Percentiles rank a stretch among this genome's conserved stretches.
Conservation (phyloP, 345 rosid species). For the Salix suchowensis region DNA sequence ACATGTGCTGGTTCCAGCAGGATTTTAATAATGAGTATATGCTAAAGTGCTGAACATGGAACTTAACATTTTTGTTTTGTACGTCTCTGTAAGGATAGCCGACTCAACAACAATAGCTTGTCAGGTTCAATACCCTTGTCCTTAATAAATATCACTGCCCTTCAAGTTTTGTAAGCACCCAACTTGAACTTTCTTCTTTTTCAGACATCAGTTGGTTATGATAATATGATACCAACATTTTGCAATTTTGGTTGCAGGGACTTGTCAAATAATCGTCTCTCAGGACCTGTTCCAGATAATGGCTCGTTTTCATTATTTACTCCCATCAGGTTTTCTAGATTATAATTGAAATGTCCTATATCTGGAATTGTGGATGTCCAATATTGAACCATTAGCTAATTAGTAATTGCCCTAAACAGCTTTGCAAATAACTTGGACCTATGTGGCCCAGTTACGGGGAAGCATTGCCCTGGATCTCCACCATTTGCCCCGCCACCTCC, state of each 20-base stretch:
- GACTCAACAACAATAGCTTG: slow-evolving; percentile 43
- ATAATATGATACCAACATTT: not conserved
- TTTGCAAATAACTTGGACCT: slow-evolving; percentile 88
- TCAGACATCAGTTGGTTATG: not conserved
- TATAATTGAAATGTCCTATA: not conserved
- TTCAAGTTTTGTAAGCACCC: slow-evolving; percentile 37
- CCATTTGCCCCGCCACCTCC: slow-evolving; percentile 61
- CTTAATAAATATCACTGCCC: slow-evolving; percentile 27
- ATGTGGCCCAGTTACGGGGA: slow-evolving; percentile 97
- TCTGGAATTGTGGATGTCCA: not conserved
- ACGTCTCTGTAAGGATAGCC: slow-evolving; percentile 31
- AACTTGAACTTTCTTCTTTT: not conserved
- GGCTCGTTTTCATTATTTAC: slow-evolving; percentile 34
- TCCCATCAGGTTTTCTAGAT: slow-evolving; percentile 29
- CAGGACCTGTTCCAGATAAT: slow-evolving; percentile 35
- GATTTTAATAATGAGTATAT: not conserved
- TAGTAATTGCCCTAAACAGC: slow-evolving; percentile 26
- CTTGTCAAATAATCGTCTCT: slow-evolving; percentile 36
- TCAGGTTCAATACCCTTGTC: slow-evolving; percentile 35
- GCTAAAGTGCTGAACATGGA: not conserved
- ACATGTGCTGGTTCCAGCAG: not conserved
- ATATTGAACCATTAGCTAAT: slow-evolving; percentile 1
- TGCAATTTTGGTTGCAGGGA: slow-evolving; percentile 25
- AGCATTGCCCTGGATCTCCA: slow-evolving; percentile 56
- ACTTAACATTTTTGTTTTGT: slow-evolving; percentile 5